Base-by-base conservation (phyloP, 768 basidiomycete genomes). In the Plicaturopsis crispa region DNA sequence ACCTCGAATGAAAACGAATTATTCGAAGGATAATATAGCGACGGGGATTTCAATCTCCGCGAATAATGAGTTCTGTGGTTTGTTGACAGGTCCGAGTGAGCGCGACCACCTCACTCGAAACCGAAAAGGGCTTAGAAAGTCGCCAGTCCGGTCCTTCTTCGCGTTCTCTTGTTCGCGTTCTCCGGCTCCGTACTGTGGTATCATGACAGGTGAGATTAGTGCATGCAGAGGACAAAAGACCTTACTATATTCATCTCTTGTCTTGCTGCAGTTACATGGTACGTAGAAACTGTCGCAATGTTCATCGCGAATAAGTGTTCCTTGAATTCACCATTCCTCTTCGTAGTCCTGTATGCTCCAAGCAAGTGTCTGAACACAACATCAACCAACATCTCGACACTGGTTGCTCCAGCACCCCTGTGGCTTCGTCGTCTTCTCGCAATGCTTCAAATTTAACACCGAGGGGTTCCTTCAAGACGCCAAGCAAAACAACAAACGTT, bases 371-470 rank as follows among this genome's bases (percentile, higher is more conserved):
- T 17, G 60, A 65, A 32, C 45, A 44, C 31, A 41, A 52, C 40
- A 77, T 79, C 40, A 78, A 78, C 50, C 45, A 45, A 23, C 76
- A 79, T 38, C 53, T 79, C 13, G 76, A 79, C 46, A 66, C 58
- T 26, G 54, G 54, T 30, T 75, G 75, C 36, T 44, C 45, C n/a
- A 44, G 16, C 18, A 17, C 32, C 19, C n/a, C 26, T 35, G 40
- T 48, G 40, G 31, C 32, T 24, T 30, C 44, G 26, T 12, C 24
- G 8, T 19, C 37, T 41, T 56, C 31, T 41, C 35, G 4, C 44
- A 30, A 14, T 28, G 24, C 39, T 44, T 46, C 24, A 43, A 45
- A 39, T 19, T 26, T 31, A 34, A 38, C 44, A 35, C 49, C 18
- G 44, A 51, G 36, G 22, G 42, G 17, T 16, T 43, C 45, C 24